These are phyloP conservation scores for Dipteronia dyeriana DNA, from an alignment of 345 rosid species.

Conservation along the genomic window DNA sequence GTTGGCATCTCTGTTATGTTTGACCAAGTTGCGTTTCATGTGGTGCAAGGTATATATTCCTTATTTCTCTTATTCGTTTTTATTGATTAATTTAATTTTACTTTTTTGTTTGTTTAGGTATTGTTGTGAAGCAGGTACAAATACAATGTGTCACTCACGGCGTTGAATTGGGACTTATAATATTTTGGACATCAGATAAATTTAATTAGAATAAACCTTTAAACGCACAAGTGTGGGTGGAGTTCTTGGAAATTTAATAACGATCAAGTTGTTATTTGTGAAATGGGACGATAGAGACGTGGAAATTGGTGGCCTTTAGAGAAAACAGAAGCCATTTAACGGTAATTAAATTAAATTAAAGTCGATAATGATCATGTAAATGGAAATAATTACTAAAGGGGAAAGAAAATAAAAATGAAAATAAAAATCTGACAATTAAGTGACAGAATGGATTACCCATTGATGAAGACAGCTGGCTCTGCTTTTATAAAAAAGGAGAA, in stretches of 20 bases:
- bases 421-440: background rate
- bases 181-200: background rate
- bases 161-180: background rate
- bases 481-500: no score
- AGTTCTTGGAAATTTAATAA: background rate
- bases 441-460: background rate
- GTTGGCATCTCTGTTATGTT: constrained; percentile 2
- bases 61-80: background rate
- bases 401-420: background rate
- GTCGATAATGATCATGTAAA: background rate
- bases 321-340: no score
- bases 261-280: no score
- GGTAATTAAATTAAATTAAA: background rate
- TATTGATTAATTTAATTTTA: background rate
- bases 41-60: constrained; percentile 14
- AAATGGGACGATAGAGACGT: no score
- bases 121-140: background rate
- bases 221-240: background rate
- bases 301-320: no score
- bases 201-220: background rate
- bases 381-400: background rate
- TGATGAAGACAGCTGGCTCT: background rate
- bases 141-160: background rate
- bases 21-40: background rate
- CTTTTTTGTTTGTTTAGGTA: background rate